Conservation (phyloP, 495 filamentous ascomycete species). For the Penicillium bovifimosum region DNA sequence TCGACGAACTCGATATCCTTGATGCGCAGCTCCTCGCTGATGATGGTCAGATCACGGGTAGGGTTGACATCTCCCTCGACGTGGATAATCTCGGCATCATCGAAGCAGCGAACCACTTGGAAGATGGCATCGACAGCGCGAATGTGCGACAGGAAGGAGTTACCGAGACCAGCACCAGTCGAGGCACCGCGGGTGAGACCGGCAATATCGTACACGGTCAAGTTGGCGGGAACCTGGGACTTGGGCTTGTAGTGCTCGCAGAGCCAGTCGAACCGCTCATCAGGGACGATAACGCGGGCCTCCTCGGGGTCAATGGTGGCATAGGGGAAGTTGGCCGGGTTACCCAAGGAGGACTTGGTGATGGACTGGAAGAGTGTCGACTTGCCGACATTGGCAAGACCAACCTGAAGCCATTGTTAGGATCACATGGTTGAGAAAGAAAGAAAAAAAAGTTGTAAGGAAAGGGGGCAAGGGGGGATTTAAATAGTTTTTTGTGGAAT, state of each 20-base stretch:
- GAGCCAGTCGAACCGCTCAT: conserved; percentile 94
- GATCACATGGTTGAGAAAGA: conserved; percentile 13
- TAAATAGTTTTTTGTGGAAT: conserved; percentile 31
- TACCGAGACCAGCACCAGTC: conserved; percentile 94
- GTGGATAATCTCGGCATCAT: conserved; percentile 99
- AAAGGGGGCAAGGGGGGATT: conserved; percentile 19
- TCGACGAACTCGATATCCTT: conserved; percentile 99
- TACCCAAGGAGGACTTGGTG: conserved; percentile 94
- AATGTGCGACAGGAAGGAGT: conserved; percentile 97
- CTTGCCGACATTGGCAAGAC: conserved; percentile 98
- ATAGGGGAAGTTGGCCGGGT: conserved; percentile 99
- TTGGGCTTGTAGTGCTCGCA: conserved; percentile 95
- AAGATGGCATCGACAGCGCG: conserved; percentile 99
- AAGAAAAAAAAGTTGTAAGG: conserved; percentile 11
- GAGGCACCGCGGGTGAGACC: conserved; percentile 95
- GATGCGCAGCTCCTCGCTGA: conserved; percentile 90
- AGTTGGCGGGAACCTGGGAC: conserved; percentile 89
- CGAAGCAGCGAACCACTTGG: conserved; percentile 97
- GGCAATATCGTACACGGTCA: conserved; percentile 99
- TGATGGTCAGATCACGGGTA: conserved; percentile 87
- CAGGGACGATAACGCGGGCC: conserved; percentile 94
- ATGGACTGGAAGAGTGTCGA: conserved; percentile 99
- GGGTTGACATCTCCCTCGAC: conserved; percentile 98
- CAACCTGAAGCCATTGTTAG: conserved; percentile 59
- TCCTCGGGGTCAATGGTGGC: conserved; percentile 99